Percentiles rank a stretch among this genome's conserved stretches.
Evolutionary conservation across 345 rosid species (phyloP).

Genomic region (Clausena lansium): DNA sequence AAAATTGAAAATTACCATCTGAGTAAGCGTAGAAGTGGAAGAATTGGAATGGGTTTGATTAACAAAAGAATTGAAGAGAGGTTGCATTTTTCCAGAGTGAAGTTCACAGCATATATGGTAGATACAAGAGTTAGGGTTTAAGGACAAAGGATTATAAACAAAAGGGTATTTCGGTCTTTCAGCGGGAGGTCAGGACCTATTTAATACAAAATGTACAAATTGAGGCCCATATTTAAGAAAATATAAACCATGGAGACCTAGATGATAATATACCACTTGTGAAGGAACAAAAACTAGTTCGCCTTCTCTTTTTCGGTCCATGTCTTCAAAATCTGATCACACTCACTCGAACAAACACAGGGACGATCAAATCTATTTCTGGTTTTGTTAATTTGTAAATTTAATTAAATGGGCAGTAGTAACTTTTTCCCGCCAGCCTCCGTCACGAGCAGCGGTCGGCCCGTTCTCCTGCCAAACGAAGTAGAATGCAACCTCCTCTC

Average conservation of each 20-base stretch:
- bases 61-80: slow-evolving; percentile 28
- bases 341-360: not conserved
- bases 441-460: slow-evolving; percentile 74
- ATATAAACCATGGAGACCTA: not conserved
- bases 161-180: not conserved
- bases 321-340: not conserved
- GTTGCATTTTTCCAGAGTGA: slow-evolving; percentile 20
- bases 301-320: not conserved
- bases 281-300: not conserved
- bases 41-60: slow-evolving; percentile 12
- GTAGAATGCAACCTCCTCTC: slow-evolving; percentile 78
- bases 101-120: not conserved
- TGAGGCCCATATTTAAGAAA: not conserved
- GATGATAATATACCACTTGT: too few species aligned
- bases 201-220: not conserved
- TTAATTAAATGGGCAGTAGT: not conserved
- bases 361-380: not conserved
- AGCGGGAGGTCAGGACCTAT: not conserved
- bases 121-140: not conserved
- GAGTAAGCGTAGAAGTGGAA: slow-evolving; percentile 14
- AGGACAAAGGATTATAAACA: not conserved
- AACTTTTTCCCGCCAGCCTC: slow-evolving; percentile 31
- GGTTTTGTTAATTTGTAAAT: not conserved
- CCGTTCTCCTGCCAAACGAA: slow-evolving; percentile 63
- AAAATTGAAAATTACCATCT: slow-evolving; percentile 23